A percentile compares a stretch with the other conserved stretches of the same genome.
Conservation (phyloP, 2,329 filamentous ascomycete genomes). For the Aureobasidium pullulans region DNA sequence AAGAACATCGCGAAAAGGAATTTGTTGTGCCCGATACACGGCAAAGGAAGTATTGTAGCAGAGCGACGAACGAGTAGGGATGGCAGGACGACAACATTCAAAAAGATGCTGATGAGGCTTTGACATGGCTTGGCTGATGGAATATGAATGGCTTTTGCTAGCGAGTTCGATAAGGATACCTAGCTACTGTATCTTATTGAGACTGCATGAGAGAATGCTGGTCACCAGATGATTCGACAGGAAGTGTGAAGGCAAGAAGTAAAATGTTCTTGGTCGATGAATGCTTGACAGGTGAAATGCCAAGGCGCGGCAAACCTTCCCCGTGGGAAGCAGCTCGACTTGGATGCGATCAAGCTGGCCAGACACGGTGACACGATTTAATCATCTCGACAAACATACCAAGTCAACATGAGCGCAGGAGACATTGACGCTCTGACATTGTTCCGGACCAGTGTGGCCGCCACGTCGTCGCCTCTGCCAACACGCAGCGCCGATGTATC, state of each 20-base stretch:
- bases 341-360: neutral
- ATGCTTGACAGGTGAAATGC: neutral
- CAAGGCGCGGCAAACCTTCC: conserved; percentile 10
- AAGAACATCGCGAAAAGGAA: conserved; percentile 13
- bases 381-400: conserved; percentile 11
- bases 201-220: too few relatives aligned
- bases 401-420: conserved; percentile 37
- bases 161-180: neutral
- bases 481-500: conserved; percentile 62
- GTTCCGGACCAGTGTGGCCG: conserved; percentile 74
- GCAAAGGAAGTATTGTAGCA: conserved; percentile 7
- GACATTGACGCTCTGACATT: conserved; percentile 63
- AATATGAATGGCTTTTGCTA: neutral
- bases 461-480: conserved; percentile 61
- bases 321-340: neutral
- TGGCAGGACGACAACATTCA: neutral
- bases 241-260: neutral
- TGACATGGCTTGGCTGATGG: neutral
- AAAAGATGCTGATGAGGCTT: neutral
- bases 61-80: neutral
- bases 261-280: neutral
- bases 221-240: too few relatives aligned
- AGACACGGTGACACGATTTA: neutral
- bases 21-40: conserved; percentile 16
- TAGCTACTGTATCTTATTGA: neutral